Base-by-base conservation (phyloP, 1,284 basidiomycete genomes). In the Ustilago crameri region DNA sequence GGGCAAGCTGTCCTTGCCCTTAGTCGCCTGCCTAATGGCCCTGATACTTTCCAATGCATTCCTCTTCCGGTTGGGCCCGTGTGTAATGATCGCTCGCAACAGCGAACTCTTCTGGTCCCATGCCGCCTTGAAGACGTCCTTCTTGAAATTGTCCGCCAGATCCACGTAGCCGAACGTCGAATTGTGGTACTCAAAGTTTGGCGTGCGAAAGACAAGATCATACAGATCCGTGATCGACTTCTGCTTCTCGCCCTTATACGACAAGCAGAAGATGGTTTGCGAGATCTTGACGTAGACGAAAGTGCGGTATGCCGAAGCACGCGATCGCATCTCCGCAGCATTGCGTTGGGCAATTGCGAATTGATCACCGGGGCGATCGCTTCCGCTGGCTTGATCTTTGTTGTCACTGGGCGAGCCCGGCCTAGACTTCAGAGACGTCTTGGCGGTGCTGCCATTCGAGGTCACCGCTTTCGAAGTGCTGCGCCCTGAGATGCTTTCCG, bases 271-370 rank as follows among this genome's bases (percentile, higher is more conserved):
- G 44, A 84, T 86, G 5, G 81, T 91, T 88, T 90, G 90, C 8
- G 90, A 88, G 49, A 97, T 87, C 75, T 88, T 87, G 60, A 96
- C 90, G 54, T 89, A 87, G 40, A 95, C 88, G 75, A 96, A 96
- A 7, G 91, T 93, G 75, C 84, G 81, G 67, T 86, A 86, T 12
- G 74, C 62, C 4, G 82, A 75, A 0, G 87, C 87, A 12, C 87
- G 81, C 5, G 72, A 70, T 8, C 84, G 78, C 87, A 85, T 85
- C 73, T 85, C 84, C 18, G 75, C 75, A 2, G 84, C 83, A 34
- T 71, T 75, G 22, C 68, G 55, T 27, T 58, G 58, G 20, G 70
- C 71, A 23, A 78, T 78, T n/a, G 67, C 76, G 40, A 47, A 60
- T 27, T 76, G 71, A 30, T 65, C 65, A 4, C 62, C 51, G 9